These are phyloP conservation scores for Tetrahymena elliotti DNA, from an alignment of 73 alveolate species.

Conservation along the genomic window DNA sequence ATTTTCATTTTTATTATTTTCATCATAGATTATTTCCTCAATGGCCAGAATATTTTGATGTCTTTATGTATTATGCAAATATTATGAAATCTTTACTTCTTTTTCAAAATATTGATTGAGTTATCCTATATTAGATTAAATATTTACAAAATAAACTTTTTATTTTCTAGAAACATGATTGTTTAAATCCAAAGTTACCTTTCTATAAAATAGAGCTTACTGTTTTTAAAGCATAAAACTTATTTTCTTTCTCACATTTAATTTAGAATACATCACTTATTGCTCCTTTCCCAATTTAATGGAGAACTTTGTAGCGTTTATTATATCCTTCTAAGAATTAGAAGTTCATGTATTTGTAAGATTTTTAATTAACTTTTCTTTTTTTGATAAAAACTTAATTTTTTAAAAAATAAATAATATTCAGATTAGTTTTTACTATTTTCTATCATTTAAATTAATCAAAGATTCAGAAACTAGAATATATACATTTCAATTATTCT, in stretches of 20 bases:
- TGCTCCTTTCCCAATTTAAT: not conserved
- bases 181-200: no score
- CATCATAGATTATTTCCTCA: not conserved
- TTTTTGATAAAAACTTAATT: no score
- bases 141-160: no score
- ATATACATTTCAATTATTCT: no score
- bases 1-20: not conserved
- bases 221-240: not conserved
- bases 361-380: no score
- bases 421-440: no score
- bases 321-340: not conserved
- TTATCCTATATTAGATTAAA: not conserved
- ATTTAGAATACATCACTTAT: not conserved
- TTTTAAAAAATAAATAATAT: no score
- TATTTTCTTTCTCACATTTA: not conserved
- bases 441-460: no score
- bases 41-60: not conserved
- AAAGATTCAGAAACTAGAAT: no score
- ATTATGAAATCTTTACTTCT: not conserved
- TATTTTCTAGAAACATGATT: no score
- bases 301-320: not conserved
- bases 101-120: not conserved
- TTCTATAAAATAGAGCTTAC: not conserved
- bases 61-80: not conserved
- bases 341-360: no score